Base-by-base conservation (phyloP, 345 rosid genomes). In the Lepidium sativum region DNA sequence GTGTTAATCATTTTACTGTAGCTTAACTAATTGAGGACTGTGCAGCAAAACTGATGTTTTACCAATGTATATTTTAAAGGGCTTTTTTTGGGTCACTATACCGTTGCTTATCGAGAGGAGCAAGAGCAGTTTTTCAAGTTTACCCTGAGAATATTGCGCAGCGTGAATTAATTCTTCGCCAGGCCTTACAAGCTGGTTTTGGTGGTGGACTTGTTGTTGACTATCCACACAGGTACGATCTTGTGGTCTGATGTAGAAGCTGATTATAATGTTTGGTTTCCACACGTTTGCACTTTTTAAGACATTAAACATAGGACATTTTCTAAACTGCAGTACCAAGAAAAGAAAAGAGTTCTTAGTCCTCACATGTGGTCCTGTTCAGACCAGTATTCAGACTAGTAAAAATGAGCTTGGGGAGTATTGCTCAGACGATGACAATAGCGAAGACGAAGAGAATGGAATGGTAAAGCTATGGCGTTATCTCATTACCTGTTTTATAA, bases 141-240 rank as follows among this genome's bases (percentile, higher is more conserved):
- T 92, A 89, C 72, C 96, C 98, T 50, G 97, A 87, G 78, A 89
- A 79, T 67, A 18, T 80, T 21, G 86, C 89, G 31, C 98, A 89
- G 71, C 92, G 85, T 34, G 94, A 87, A 80, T 65, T 94, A 75
- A 86, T 94, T 70, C 72, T 94, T 73, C 77, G 78, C 58, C 83
- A 83, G 20, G 97, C 99, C 8, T 84, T 88, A 83, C 87, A 83
- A 41, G 86, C 96, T 77, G 96, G 97, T 49, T 94, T 94, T 75
- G 84, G 95, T 25, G 96, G 99, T 44, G 96, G 97, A 15, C 85
- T 94, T 49, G 96, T 94, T 63, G 83, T 90, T 31, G 97, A 94
- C 67, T 94, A 63, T 70, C 99, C 99, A 2, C 96, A 83, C 77
- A 94, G 99, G 97, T 94, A 80, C 60, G 44, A 10, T 49, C 23